A percentile compares a stretch with the other conserved stretches of the same genome.
phyloP scores from a whole-genome alignment of 805 yeast genomes.

The Lipomyces starkeyi region DNA sequence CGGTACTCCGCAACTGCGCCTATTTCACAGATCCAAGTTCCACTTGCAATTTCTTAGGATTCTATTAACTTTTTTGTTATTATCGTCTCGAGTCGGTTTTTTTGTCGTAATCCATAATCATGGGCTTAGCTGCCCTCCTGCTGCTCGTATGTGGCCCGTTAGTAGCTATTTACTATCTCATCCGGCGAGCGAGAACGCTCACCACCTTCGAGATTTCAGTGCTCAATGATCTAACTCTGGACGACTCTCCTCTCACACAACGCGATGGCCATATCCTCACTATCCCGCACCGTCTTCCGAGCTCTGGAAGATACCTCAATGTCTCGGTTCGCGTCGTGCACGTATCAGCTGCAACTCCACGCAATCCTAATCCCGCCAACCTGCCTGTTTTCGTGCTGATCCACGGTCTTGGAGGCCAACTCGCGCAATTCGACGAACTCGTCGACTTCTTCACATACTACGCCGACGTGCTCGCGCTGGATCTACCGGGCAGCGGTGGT shows the following conservation, averaged over 20 bases:
- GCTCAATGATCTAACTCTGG: constrained; percentile 26
- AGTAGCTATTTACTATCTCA: not conserved
- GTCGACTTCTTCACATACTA: constrained; percentile 66
- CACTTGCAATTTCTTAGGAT: not conserved
- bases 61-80: not conserved
- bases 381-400: constrained; percentile 69
- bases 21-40: not conserved
- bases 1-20: not conserved
- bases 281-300: not conserved
- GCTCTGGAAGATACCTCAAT: not conserved
- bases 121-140: constrained; percentile 2
- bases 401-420: constrained; percentile 92
- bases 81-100: not conserved
- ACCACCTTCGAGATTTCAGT: constrained; percentile 24
- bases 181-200: constrained; percentile 21
- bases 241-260: constrained; percentile 31
- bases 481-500: constrained; percentile 86
- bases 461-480: constrained; percentile 70
- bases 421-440: constrained; percentile 81
- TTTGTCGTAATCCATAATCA: not conserved
- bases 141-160: not conserved
- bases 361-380: constrained; percentile 30
- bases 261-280: constrained; percentile 24
- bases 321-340: constrained; percentile 22
- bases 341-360: constrained; percentile 20